Evolutionary conservation across 495 filamentous ascomycete species (phyloP), one percentile per base, ranked within the genome.

Genomic region (Astrocystis sublimbata): DNA sequence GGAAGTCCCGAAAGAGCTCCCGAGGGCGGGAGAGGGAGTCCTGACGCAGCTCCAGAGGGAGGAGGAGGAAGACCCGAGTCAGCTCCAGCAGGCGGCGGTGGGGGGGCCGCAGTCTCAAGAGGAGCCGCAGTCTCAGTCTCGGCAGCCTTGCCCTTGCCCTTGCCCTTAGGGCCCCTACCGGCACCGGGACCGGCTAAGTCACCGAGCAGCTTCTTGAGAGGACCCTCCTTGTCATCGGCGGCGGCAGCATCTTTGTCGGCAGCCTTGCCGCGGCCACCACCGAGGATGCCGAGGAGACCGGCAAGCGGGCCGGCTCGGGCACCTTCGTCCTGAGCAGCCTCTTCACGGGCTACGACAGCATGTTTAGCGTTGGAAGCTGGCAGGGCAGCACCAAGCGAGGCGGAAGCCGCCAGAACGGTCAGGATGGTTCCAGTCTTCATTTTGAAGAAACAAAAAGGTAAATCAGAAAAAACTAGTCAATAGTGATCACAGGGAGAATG

Each of bases 351-450:
- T 38, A 55, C 24, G 30, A 63, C 3, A 23, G 38, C 38, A n/a
- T 57, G 54, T 1, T 52, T 46, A 6, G 8, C 5, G 15, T 6
- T 51, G 15, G 57, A 53, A 33, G 73, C 59, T 31, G 73, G 73
- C 19, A 73, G 52, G 42, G 65, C 68, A 51, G 72, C 67, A 33
- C 65, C 72, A 43, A 73, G 43, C 43, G 67, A 69, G 43, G 72
- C 73, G 40, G 64, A 73, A 42, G 73, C 33, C 65, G 73, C 75
- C 65, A 76, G 40, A 59, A 67, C 56, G 55, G 73, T 63, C 50
- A 77, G 47, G 58, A 76, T 68, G 47, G 72, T 54, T 53, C 68
- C 67, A 62, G 76, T 75, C 69, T 76, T 77, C 75, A 77, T 77
- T 58, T 65, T 74, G 75, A 75, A 66, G 62, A 64, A 61, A 42